phyloP scores from a whole-genome alignment of 2,329 filamentous ascomycete species.

The Venturia carpophila region DNA sequence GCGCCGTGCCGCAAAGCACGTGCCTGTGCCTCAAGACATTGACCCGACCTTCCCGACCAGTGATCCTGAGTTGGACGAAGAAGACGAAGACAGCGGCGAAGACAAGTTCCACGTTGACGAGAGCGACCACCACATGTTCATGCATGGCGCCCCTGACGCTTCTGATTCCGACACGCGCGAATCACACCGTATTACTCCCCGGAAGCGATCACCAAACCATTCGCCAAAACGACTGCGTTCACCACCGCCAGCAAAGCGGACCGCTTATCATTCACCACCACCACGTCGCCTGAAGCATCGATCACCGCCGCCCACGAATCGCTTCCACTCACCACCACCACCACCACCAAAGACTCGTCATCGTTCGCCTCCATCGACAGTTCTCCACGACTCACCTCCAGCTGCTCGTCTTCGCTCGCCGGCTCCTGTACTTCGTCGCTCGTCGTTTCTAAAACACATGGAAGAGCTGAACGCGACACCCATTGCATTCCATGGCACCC shows the following conservation, averaged over 20 bases:
- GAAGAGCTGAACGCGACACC: constrained; percentile 31
- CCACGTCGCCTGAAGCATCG: constrained; percentile 53
- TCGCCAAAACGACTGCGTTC: constrained; percentile 58
- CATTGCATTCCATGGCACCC: constrained; percentile 50
- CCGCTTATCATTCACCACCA: constrained; percentile 31
- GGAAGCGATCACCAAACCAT: constrained; percentile 39
- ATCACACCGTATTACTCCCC: constrained; percentile 17
- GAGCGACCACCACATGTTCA: constrained; percentile 53
- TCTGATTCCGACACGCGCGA: constrained; percentile 44
- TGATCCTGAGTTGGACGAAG: constrained; percentile 76
- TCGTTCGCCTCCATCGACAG: constrained; percentile 16
- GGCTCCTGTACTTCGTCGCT: constrained; percentile 55
- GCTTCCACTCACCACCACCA: constrained; percentile 63
- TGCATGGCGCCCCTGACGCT: constrained; percentile 65
- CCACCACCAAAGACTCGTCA: constrained; percentile 42
- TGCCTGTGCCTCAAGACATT: constrained; percentile 85
- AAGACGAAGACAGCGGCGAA: constrained; percentile 48
- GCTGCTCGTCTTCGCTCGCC: constrained; percentile 56
- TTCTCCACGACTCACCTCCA: constrained; percentile 31
- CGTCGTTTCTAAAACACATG: constrained; percentile 29
- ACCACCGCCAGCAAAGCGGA: constrained; percentile 35
- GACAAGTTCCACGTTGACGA: constrained; percentile 38
- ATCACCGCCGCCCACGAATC: constrained; percentile 35
- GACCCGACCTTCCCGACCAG: constrained; percentile 96
- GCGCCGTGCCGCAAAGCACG: constrained; percentile 72